phyloP scores from a whole-genome alignment of 1,284 basidiomycete species.

The Microbotryum lychnidis-dioicae region DNA sequence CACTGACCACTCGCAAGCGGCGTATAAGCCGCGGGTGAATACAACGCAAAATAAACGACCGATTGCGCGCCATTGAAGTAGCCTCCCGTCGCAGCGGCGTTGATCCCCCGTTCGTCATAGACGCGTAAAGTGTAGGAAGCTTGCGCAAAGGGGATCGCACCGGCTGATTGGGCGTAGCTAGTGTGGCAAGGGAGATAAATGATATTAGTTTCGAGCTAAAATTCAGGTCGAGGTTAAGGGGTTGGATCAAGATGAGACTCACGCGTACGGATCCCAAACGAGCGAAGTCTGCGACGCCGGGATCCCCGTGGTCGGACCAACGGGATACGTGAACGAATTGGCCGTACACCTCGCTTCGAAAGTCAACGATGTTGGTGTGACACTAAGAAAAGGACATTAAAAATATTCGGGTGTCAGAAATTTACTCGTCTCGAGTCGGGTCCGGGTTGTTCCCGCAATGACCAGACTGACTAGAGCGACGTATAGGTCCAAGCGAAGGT shows the following conservation, averaged over 20 bases:
- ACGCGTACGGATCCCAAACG: slow-evolving; percentile 67
- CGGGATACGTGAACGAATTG: slow-evolving; percentile 78
- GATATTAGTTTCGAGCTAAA: no score
- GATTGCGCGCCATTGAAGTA: slow-evolving; percentile 58
- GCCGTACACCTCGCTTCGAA: slow-evolving; percentile 65
- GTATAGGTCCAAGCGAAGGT: slow-evolving; percentile 92
- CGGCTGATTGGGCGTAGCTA: slow-evolving; percentile 58
- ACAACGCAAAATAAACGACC: slow-evolving; percentile 70
- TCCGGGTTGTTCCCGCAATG: background rate
- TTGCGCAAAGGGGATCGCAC: slow-evolving; percentile 59
- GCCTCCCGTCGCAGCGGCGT: slow-evolving; percentile 54
- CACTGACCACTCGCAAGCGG: slow-evolving; percentile 55
- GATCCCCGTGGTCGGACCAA: slow-evolving; percentile 71
- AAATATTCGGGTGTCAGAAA: slow-evolving; percentile 3
- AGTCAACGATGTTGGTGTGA: slow-evolving; percentile 63
- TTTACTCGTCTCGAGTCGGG: slow-evolving; percentile 11
- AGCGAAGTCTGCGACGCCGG: slow-evolving; percentile 58
- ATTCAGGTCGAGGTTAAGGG: no score
- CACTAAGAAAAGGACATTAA: slow-evolving; percentile 26
- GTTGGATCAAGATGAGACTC: background rate
- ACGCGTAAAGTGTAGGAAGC: slow-evolving; percentile 68
- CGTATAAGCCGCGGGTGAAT: slow-evolving; percentile 69
- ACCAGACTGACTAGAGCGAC: slow-evolving; percentile 45
- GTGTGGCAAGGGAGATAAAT: no score
- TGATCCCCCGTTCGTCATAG: slow-evolving; percentile 66